Conservation (phyloP, 495 filamentous ascomycete species). For the Monascus purpureus region DNA sequence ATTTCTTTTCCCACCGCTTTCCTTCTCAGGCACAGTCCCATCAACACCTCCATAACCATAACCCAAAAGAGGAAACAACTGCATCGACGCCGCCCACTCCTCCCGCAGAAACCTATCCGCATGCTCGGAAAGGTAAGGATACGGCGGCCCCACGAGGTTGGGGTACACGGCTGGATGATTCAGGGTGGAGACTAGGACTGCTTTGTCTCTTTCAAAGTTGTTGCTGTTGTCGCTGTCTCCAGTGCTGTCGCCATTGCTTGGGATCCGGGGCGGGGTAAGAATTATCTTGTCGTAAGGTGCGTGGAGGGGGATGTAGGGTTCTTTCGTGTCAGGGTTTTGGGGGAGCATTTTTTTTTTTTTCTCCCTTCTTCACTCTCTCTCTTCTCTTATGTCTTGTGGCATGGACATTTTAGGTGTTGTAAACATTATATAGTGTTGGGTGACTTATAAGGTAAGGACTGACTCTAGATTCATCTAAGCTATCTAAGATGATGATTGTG, state of each 20-base stretch:
- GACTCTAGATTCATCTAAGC: too few species aligned
- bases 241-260: slow-evolving; percentile 3
- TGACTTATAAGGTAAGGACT: too few species aligned
- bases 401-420: too few species aligned
- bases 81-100: too few species aligned
- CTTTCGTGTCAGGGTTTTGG: slow-evolving; percentile 5
- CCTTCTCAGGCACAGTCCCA: too few species aligned
- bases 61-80: too few species aligned
- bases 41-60: too few species aligned
- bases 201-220: too few species aligned
- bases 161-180: slow-evolving; percentile 10
- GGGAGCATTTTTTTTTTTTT: slow-evolving; percentile 8
- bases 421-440: neutral
- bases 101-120: slow-evolving; percentile 5
- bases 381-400: neutral
- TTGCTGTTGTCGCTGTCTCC: too few species aligned
- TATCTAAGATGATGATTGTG: too few species aligned
- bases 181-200: slow-evolving; percentile 3
- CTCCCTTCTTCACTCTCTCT: neutral
- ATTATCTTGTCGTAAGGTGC: slow-evolving; percentile 13
- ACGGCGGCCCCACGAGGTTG: slow-evolving; percentile 10
- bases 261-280: slow-evolving; percentile 12
- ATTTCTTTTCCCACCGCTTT: too few species aligned
- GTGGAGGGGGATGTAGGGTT: slow-evolving; percentile 15
- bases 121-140: slow-evolving; percentile 10